These are phyloP conservation scores for Verticillium tricorpus DNA, from an alignment of 2,329 filamentous ascomycete genomes.

Conservation along the genomic window DNA sequence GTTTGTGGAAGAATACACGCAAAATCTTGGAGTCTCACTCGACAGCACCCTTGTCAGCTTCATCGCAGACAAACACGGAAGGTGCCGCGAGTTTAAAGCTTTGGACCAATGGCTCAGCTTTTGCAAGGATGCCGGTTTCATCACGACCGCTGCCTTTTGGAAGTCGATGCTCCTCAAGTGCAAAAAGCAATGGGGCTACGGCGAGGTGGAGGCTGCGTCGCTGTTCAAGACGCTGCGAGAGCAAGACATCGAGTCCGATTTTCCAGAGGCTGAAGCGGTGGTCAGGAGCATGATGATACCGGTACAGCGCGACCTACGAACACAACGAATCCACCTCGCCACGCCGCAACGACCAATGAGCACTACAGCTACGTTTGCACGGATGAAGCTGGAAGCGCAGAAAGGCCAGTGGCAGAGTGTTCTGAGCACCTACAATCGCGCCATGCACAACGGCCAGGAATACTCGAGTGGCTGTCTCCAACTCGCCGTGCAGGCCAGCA, in stretches of 20 bases:
- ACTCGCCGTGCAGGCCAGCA: conserved; percentile 40
- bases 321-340: conserved; percentile 14
- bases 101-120: conserved; percentile 36
- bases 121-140: conserved; percentile 29
- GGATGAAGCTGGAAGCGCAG: conserved; percentile 36
- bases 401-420: conserved; percentile 25
- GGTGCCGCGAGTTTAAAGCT: conserved; percentile 29
- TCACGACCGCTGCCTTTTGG: conserved; percentile 29
- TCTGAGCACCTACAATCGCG: conserved; percentile 32
- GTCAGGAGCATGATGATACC: background rate
- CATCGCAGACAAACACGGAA: conserved; percentile 38
- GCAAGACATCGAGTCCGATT: conserved; percentile 17
- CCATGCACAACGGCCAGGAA: conserved; percentile 26
- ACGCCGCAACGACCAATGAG: conserved; percentile 16
- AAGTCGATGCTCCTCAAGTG: conserved; percentile 34
- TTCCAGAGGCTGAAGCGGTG: conserved; percentile 9
- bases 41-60: conserved; percentile 32
- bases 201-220: conserved; percentile 26
- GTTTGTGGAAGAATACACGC: conserved; percentile 31
- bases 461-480: conserved; percentile 37
- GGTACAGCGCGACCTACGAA: conserved; percentile 8
- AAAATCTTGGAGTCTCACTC: conserved; percentile 28
- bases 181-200: conserved; percentile 30
- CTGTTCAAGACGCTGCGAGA: conserved; percentile 27
- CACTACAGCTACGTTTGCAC: conserved; percentile 25